Evolutionary conservation across 129 eudicot species (phyloP).

Genomic region (Apium graveolens): DNA sequence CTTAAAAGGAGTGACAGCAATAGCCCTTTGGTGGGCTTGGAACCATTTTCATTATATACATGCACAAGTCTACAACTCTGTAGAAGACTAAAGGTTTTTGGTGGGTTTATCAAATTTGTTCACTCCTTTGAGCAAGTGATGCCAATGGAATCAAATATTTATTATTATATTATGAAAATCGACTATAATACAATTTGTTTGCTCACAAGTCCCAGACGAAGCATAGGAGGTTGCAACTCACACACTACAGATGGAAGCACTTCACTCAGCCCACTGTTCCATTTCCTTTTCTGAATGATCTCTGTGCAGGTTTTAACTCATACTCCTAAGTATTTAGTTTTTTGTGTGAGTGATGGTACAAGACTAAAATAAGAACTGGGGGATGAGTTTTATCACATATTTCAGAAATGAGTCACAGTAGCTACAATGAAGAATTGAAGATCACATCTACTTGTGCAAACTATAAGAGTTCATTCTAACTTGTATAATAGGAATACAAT

Average conservation of each 20-base stretch:
- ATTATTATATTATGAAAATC: background rate
- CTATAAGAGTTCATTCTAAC: no score
- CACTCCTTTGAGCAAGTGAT: background rate
- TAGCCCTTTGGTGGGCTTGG: background rate
- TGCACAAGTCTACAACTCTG: background rate
- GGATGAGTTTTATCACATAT: no score
- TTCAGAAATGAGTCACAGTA: background rate
- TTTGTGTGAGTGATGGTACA: background rate
- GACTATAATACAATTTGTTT: background rate
- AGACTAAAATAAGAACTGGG: background rate
- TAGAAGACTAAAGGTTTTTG: background rate
- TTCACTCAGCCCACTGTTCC: background rate
- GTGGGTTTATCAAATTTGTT: background rate
- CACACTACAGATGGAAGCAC: background rate
- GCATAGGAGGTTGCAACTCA: background rate
- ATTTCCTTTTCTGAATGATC: background rate
- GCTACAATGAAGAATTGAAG: no score
- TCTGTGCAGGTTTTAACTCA: background rate
- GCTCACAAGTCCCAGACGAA: background rate
- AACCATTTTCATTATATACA: background rate
- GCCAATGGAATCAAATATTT: background rate
- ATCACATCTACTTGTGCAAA: no score
- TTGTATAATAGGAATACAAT: no score
- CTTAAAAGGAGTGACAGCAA: background rate
- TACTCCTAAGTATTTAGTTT: background rate